Conservation (phyloP, 106 monocot species). For the Dactylorhiza incarnata region DNA sequence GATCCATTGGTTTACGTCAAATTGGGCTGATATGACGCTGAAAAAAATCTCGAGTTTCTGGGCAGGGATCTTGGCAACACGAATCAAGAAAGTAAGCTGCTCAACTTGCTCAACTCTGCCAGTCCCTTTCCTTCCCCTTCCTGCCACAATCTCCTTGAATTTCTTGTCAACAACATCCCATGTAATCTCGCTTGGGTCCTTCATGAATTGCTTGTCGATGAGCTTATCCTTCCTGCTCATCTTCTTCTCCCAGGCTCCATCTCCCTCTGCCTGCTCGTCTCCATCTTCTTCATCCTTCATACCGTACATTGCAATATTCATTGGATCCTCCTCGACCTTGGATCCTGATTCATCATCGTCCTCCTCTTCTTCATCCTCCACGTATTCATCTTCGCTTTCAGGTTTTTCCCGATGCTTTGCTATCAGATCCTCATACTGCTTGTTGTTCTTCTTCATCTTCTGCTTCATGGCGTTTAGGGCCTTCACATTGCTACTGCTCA, state of each 20-base stretch:
- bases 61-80: slow-evolving; percentile 90
- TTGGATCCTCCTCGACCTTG: slow-evolving; percentile 38
- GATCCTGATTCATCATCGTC: slow-evolving; percentile 36
- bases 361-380: slow-evolving; percentile 24
- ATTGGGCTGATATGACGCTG: slow-evolving; percentile 77
- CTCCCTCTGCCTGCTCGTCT: slow-evolving; percentile 12
- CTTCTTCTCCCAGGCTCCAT: slow-evolving; percentile 32
- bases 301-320: slow-evolving; percentile 22
- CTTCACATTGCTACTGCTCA: slow-evolving; percentile 91
- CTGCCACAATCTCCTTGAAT: slow-evolving; percentile 82
- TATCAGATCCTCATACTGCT: slow-evolving; percentile 75
- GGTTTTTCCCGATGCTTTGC: slow-evolving; percentile 52
- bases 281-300: slow-evolving; percentile 29
- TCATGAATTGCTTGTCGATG: slow-evolving; percentile 74
- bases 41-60: slow-evolving; percentile 89
- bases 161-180: slow-evolving; percentile 91
- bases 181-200: slow-evolving; percentile 82
- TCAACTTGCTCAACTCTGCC: slow-evolving; percentile 86
- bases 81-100: slow-evolving; percentile 78
- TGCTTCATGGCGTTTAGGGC: slow-evolving; percentile 95
- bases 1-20: slow-evolving; percentile 98
- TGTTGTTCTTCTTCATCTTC: slow-evolving; percentile 96
- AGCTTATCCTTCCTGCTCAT: slow-evolving; percentile 58
- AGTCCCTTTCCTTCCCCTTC: slow-evolving; percentile 86
- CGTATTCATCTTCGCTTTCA: slow-evolving; percentile 44